Evolutionary conservation across 2,329 filamentous ascomycete species (phyloP), one percentile per base, ranked within the genome.

Genomic region (Colletotrichum tabaci): DNA sequence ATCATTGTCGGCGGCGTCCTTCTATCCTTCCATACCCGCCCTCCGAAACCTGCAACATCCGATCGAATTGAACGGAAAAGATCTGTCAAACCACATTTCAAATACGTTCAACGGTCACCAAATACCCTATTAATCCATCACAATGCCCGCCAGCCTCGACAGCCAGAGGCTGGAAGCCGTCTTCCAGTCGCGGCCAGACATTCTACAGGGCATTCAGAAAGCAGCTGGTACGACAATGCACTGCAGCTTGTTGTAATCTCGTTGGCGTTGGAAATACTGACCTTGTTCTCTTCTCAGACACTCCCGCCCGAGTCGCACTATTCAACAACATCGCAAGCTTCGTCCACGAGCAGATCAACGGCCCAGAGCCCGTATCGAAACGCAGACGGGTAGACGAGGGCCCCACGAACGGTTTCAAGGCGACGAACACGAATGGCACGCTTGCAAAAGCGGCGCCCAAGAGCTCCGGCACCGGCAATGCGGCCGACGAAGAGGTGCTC

Each of bases 311-410:
- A 44, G 79, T 88, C 35, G 77, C 81, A 23, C 82, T 91, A 10
- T 91, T 91, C 80, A 90, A 90, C 79, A 81, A 86, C 58, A 90
- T 90, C 65, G 83, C 85, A 64, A 80, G 71, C 73, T 87, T 87
- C 74, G 82, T 90, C 13, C 81, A 85, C 78, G 83, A 86, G 38
- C 84, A 84, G 65, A 76, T 87, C 13, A 77, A 76, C 47, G 79
- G 77, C n/a, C 78, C 79, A 63, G 84, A 87, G 73, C 87, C 87
- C 0, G 83, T 86, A 9, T 80, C 84, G 46, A 90, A 90, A 78
- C 84, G 87, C 68, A 82, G 88, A 67, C 84, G 86, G 73, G 83
- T 90, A 73, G 87, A 89, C 58, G 80, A 82, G 42, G 82, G 77
- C 44, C 78, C 77, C 52, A 77, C 77, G 38, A 71, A 76, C 26